Conservation (phyloP, 169 alveolate species). For the Babesia ovis region DNA sequence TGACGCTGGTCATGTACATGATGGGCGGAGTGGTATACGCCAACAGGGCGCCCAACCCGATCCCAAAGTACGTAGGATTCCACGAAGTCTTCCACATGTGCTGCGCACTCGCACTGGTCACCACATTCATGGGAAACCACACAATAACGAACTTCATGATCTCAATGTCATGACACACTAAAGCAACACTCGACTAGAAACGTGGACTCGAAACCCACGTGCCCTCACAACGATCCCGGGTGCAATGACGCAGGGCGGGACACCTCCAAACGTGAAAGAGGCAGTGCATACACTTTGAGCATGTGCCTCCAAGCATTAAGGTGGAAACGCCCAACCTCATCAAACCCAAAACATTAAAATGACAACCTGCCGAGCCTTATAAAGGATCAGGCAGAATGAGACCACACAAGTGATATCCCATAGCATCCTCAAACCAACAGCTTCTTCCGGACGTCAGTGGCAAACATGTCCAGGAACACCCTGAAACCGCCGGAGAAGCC, state of each 20-base stretch:
- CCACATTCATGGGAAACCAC: conserved; percentile 63
- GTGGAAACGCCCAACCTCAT: background rate
- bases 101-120: conserved; percentile 66
- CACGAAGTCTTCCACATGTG: conserved; percentile 77
- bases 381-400: no score
- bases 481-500: conserved; percentile 11
- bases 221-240: no score
- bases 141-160: conserved; percentile 51
- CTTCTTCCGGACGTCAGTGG: conserved; percentile 33
- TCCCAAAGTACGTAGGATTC: conserved; percentile 67
- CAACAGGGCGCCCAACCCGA: conserved; percentile 66
- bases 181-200: no score
- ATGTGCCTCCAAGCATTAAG: no score
- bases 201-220: no score
- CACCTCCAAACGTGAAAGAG: no score
- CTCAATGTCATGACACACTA: background rate
- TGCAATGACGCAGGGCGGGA: no score
- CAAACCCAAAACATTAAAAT: background rate
- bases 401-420: background rate
- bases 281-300: no score
- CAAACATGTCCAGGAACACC: background rate
- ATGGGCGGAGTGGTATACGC: conserved; percentile 75
- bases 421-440: conserved; percentile 5
- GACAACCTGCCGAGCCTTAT: no score
- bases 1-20: conserved; percentile 50